A percentile compares a stretch with the other conserved stretches of the same genome.
These are phyloP conservation scores for Melocanna baccifera DNA, from an alignment of 176 grass and related monocot genomes.

Conservation along the genomic window DNA sequence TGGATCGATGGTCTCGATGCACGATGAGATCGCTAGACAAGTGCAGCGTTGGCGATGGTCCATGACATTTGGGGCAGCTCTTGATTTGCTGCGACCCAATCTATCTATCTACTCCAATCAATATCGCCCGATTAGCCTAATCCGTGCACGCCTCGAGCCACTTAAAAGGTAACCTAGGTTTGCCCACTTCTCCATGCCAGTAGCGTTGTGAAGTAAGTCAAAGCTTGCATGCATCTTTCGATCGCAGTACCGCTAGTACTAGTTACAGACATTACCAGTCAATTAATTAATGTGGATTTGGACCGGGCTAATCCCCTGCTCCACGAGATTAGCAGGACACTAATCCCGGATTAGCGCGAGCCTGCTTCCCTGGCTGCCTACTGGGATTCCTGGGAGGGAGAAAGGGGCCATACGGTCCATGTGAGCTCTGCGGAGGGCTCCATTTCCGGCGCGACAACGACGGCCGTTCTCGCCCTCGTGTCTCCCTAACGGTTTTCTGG, in stretches of 20 bases:
- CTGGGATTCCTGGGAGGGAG: conserved; percentile 4
- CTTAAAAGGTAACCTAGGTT: conserved; percentile 40
- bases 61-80: background rate
- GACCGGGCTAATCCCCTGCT: conserved; percentile 13
- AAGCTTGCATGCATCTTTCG: background rate
- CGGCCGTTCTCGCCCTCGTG: conserved; percentile 29
- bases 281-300: conserved; percentile 22
- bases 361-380: conserved; percentile 44
- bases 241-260: background rate
- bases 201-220: background rate
- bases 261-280: background rate
- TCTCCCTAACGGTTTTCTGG: conserved; percentile 42
- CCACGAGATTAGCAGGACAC: conserved; percentile 35
- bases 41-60: conserved; percentile 32
- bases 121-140: conserved; percentile 23
- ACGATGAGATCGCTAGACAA: conserved; percentile 1
- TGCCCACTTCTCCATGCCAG: conserved; percentile 13
- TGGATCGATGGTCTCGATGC: conserved; percentile 37
- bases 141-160: conserved; percentile 52
- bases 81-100: conserved; percentile 6
- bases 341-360: conserved; percentile 59
- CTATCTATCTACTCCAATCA: background rate
- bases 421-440: background rate
- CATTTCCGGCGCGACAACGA: conserved; percentile 31
- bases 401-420: conserved; percentile 31